Evolutionary conservation across 2,329 filamentous ascomycete species (phyloP), one percentile per base, ranked within the genome.

Genomic region (Trichoderma endophyticum): DNA sequence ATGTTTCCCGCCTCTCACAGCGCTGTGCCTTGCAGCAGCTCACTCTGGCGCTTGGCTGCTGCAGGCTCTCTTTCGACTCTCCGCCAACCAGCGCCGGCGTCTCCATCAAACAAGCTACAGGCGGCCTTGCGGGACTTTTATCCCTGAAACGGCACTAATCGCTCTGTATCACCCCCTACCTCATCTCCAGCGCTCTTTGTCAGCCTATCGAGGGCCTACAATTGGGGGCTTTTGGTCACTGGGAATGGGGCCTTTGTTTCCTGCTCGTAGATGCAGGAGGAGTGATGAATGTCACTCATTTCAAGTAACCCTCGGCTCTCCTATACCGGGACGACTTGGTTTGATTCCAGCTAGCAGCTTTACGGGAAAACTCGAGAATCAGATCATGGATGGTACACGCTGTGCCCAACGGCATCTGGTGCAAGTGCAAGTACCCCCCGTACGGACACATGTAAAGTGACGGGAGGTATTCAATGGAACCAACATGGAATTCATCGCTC

Each of bases 101-200:
- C 60, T 18, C 69, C 69, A 71, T 71, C 61, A 65, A 71, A 71
- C 69, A 71, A 71, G 69, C 69, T 71, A 56, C 59, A 64, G 59
- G 67, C 60, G 51, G 69, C 54, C 34, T 43, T 59, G 70, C 54
- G 62, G 70, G 70, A 66, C 48, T 63, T 68, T 63, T 71, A 66
- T 61, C 63, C 63, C 70, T 71, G 70, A 71, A 71, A 71, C 70
- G 32, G 63, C 70, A 48, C 70, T 71, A 71, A 61, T 61, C 63
- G 54, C 57, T 61, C 54, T 64, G 61, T 51, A n/a, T 39, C 26
- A 59, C 60, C 69, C 61, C 69, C 69, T 65, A 56, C 61, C 32
- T 71, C 69, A 71, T 71, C 61, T 71, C 69, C 69, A 64, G 69
- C 59, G 69, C 32, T 26, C 26, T 54, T 51, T 65, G 60, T 54